phyloP scores from a whole-genome alignment of 148 eudicot species.

The Rhododendron vialii region DNA sequence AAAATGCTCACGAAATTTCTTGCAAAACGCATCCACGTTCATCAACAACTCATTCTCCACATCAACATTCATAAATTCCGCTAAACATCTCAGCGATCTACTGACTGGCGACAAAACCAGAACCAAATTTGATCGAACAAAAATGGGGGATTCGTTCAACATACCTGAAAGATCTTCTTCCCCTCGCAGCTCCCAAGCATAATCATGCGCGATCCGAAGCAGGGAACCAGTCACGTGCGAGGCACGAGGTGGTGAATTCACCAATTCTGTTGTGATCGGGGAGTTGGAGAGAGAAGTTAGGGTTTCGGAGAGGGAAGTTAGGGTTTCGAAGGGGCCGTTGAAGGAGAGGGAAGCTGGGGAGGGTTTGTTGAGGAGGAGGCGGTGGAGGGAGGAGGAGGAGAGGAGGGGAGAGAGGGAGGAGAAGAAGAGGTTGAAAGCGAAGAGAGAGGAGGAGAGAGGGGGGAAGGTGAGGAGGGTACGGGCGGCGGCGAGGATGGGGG shows the following conservation, averaged over 20 bases:
- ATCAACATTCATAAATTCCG: constrained; percentile 37
- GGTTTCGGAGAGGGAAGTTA: constrained; percentile 22
- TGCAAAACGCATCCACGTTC: constrained; percentile 21
- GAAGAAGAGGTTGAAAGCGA: constrained; percentile 67
- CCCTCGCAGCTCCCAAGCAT: constrained; percentile 48
- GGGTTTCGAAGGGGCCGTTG: constrained; percentile 24
- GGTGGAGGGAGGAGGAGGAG: constrained; percentile 46
- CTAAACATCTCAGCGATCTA: constrained; percentile 25
- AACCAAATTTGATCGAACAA: constrained; percentile 62
- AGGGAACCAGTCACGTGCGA: constrained; percentile 36
- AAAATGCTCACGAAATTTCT: constrained; percentile 41
- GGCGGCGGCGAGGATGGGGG: constrained; percentile 33
- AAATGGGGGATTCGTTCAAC: background rate
- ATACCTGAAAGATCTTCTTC: constrained; percentile 24
- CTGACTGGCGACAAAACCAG: constrained; percentile 57
- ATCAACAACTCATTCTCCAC: constrained; percentile 13
- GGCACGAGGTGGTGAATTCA: constrained; percentile 9
- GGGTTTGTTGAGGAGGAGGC: constrained; percentile 23
- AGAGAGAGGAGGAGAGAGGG: constrained; percentile 55
- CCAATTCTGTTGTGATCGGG: constrained; percentile 1
- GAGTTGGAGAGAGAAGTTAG: constrained; percentile 28
- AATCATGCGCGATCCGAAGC: constrained; percentile 55
- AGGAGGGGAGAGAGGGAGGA: constrained; percentile 75
- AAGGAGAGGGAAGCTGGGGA: constrained; percentile 43
- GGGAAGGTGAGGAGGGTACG: constrained; percentile 38